Evolutionary conservation across 768 basidiomycete genomes (phyloP), one percentile per base, ranked within the genome.

Genomic region (Amanita exitialis): DNA sequence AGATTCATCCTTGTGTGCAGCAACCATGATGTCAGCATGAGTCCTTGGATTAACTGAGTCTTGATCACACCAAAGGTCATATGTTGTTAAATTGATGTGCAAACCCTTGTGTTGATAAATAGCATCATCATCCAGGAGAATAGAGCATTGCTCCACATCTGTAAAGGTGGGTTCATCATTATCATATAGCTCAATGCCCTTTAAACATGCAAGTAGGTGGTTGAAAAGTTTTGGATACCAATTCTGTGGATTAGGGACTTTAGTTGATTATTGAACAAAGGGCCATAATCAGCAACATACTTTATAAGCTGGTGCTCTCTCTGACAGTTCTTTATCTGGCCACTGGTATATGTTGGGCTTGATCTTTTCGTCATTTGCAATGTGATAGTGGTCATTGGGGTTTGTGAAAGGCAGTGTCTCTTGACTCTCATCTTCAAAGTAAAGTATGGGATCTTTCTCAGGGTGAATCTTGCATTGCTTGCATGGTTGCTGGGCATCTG

Each of bases 41-140:
- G 58, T 65, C 0, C 57, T n/a, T 1, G 66, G 62, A 16, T 37
- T 37, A 37, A 37, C 15, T 16, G 36, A 37, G 15, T 37, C 36
- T 9, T 37, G 36, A 37, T 1, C 16, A 8, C 36, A 12, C 36
- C 36, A 3, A 37, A 37, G 36, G 36, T 37, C 36, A 16, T 37
- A 76, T 1, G 68, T 27, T 27, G 27, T 27, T 1, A 8, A 27
- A 27, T 27, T 27, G 27, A 73, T 44, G 0, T 61, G 63, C 1
- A 70, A n/a, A 6, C 59, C 58, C 38, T 62, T 61, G 57, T 70
- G 67, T 6, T 3, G 25, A 49, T 56, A 71, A 15, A 67, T 56
- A 12, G 6, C 52, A 56, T 59, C 54, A 27, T 55, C 48, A 0
- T 36, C 53, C 37, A 63, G 51, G 1, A 42, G 23, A 6, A 66